Percentiles rank a stretch among this genome's conserved stretches.
phyloP scores from a whole-genome alignment of 495 filamentous ascomycete genomes.

The Neurospora sp. region DNA sequence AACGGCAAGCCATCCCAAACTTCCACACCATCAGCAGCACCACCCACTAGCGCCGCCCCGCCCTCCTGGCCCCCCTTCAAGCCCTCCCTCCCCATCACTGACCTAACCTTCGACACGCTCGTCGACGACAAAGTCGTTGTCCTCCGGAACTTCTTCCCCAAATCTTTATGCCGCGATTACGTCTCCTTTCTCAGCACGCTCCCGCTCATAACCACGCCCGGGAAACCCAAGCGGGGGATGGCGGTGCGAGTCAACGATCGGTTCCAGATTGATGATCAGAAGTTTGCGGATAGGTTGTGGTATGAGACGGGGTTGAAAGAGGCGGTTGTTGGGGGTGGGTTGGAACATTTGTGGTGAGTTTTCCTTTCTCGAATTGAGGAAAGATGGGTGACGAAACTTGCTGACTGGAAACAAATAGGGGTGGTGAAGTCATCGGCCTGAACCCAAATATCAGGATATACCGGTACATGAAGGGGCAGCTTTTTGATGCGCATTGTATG shows the following conservation, averaged over 20 bases:
- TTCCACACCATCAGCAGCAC: not conserved
- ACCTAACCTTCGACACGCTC: conserved; percentile 50
- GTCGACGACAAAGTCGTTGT: conserved; percentile 59
- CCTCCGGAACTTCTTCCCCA: conserved; percentile 67
- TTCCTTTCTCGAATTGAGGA: not conserved
- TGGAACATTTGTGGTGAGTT: conserved; percentile 25
- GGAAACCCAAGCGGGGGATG: conserved; percentile 73
- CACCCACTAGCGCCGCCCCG: conserved; percentile 2
- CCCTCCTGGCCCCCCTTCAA: conserved; percentile 73
- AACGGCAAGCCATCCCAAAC: not conserved
- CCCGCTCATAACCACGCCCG: conserved; percentile 71
- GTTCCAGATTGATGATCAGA: conserved; percentile 69
- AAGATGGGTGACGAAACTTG: not conserved
- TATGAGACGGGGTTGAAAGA: conserved; percentile 48
- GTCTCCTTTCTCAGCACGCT: conserved; percentile 66
- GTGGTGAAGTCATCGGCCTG: conserved; percentile 72
- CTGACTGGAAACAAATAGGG: conserved; percentile 42
- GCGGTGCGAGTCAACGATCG: conserved; percentile 86
- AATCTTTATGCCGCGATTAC: conserved; percentile 72
- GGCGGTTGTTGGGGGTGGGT: conserved; percentile 25
- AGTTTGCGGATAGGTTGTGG: conserved; percentile 71
- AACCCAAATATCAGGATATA: conserved; percentile 89
- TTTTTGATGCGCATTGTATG: conserved; percentile 82
- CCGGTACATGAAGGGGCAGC: conserved; percentile 78
- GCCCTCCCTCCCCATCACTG: conserved; percentile 57